Conservation (phyloP, 129 eudicot genomes). For the Glebionis coronaria region DNA sequence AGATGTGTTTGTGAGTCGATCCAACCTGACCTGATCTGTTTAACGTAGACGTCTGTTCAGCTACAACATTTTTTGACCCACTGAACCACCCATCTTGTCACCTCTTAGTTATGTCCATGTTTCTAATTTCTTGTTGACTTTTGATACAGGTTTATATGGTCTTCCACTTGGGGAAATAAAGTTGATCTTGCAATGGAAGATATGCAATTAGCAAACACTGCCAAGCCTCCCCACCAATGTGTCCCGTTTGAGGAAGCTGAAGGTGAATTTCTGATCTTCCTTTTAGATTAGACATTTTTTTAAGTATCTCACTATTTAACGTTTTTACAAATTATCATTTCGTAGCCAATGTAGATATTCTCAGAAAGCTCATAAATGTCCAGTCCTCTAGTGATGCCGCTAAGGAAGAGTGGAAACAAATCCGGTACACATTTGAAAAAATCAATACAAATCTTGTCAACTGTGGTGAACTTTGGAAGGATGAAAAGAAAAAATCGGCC, state of each 20-base stretch:
- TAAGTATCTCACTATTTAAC: neutral
- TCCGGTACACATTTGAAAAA: slow-evolving; percentile 42
- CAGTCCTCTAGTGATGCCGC: slow-evolving; percentile 33
- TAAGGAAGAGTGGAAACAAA: slow-evolving; percentile 48
- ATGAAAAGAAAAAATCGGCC: slow-evolving; percentile 49
- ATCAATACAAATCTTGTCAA: slow-evolving; percentile 38
- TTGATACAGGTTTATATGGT: slow-evolving; percentile 52
- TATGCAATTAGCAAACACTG: slow-evolving; percentile 14
- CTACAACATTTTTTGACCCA: too few species aligned
- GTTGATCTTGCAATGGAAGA: slow-evolving; percentile 36
- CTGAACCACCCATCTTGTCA: neutral
- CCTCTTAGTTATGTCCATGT: neutral
- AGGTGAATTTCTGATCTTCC: slow-evolving; percentile 30
- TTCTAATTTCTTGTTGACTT: slow-evolving; percentile 10
- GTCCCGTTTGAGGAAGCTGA: slow-evolving; percentile 27
- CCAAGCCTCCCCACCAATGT: slow-evolving; percentile 22
- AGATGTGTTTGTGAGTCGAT: neutral
- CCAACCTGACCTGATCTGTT: neutral
- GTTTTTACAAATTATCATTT: slow-evolving; percentile 1
- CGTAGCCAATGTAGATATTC: slow-evolving; percentile 34
- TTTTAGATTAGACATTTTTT: neutral
- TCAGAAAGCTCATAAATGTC: slow-evolving; percentile 33
- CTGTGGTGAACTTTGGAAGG: slow-evolving; percentile 62
- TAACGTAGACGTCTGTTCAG: neutral
- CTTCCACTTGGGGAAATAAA: slow-evolving; percentile 53